These are phyloP conservation scores for Ehretia macrophylla DNA, from an alignment of 257 asterid species.

Conservation along the genomic window DNA sequence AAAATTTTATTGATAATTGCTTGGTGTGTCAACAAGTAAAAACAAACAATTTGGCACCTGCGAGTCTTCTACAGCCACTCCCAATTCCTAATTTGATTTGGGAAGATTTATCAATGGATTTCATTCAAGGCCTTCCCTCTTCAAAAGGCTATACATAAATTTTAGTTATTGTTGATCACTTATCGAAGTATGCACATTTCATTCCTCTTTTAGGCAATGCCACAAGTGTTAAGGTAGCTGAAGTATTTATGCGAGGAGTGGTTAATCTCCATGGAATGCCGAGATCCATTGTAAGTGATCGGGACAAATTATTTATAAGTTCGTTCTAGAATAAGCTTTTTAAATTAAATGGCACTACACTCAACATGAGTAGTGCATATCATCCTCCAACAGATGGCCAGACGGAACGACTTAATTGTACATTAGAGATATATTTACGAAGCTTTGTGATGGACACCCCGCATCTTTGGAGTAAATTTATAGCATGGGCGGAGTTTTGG, in stretches of 20 bases:
- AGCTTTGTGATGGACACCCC: not conserved
- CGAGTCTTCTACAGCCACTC: not conserved
- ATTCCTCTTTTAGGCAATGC: not conserved
- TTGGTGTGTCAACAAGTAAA: not conserved
- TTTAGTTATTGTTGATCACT: not conserved
- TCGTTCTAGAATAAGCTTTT: not conserved
- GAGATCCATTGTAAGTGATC: not conserved
- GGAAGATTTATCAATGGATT: not conserved
- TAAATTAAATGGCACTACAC: not conserved
- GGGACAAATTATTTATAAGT: not conserved
- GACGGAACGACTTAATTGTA: not conserved
- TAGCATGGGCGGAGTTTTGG: too few relatives aligned
- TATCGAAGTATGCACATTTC: conserved; percentile 1
- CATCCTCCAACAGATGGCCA: conserved; percentile 10
- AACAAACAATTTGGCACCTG: not conserved
- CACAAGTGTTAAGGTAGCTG: not conserved
- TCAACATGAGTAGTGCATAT: not conserved
- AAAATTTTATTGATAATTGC: too few relatives aligned
- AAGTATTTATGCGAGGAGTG: not conserved
- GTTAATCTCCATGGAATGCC: conserved; percentile 6
- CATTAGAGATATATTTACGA: too few relatives aligned
- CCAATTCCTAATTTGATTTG: not conserved
- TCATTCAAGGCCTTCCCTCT: not conserved
- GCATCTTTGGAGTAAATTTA: not conserved
- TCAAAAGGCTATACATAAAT: not conserved